These are phyloP conservation scores for Isoetes taiwanensis DNA, from an alignment of 75 land plant genomes.

Conservation along the genomic window DNA sequence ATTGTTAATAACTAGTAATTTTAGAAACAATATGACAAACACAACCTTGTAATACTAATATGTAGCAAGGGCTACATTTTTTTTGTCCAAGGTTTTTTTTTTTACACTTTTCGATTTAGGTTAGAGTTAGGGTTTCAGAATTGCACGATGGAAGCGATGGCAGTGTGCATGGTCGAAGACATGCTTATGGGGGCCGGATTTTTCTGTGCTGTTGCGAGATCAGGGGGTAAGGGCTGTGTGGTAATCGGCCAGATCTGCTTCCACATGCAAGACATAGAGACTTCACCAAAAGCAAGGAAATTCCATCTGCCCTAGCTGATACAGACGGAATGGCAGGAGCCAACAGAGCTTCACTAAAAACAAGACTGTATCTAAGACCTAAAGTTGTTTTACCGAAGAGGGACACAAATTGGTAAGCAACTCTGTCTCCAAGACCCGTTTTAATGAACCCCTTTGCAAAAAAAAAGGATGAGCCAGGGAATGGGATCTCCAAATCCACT, in stretches of 20 bases:
- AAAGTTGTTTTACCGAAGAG: slow-evolving; percentile 71
- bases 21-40: too few species aligned
- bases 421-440: slow-evolving; percentile 94
- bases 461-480: slow-evolving; percentile 97
- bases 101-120: too few species aligned
- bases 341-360: slow-evolving; percentile 78
- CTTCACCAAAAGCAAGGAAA: slow-evolving; percentile 82
- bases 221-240: slow-evolving; percentile 93
- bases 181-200: too few species aligned
- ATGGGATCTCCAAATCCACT: slow-evolving; percentile 91
- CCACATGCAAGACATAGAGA: slow-evolving; percentile 87
- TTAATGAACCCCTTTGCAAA: slow-evolving; percentile 96
- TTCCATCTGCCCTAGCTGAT: slow-evolving; percentile 89
- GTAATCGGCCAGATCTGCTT: slow-evolving; percentile 61
- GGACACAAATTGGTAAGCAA: slow-evolving; percentile 84
- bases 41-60: too few species aligned
- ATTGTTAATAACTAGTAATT: too few species aligned
- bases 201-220: too few species aligned
- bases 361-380: slow-evolving; percentile 80
- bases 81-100: too few species aligned
- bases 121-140: too few species aligned
- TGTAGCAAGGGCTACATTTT: too few species aligned
- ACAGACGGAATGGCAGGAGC: slow-evolving; percentile 97
- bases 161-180: slow-evolving; percentile 91
- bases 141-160: slow-evolving; percentile 96